Base-by-base conservation (phyloP, 108 stramenopile species). In the Ochromonas danica region DNA sequence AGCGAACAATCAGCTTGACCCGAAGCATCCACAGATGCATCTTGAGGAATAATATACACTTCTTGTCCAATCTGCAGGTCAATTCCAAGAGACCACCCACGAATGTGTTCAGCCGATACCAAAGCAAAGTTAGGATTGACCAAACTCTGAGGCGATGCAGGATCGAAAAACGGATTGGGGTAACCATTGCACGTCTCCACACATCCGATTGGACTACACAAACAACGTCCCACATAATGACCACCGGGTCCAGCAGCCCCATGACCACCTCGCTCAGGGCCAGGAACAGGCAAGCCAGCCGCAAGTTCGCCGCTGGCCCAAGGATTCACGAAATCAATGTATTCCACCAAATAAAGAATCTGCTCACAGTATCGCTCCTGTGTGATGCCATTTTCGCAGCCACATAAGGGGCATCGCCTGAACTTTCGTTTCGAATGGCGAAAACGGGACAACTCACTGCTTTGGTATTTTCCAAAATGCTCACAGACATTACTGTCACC, bases 361-460 rank as follows among this genome's bases (percentile, higher is more conserved):
- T 36, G 17, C 6, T 22, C 17, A 67, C 63, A 67, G 10, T 67
- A 36, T 10, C 10, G 3, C 63, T 36, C 30, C 3, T 36, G 27
- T 36, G 63, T 67, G 17, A 33, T 31, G 14, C 3, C 6, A 33
- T 67, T 67, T 25, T 36, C 33, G 25, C 25, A 67, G 3, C 63
- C 63, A 67, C 63, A 67, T 36, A 67, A 35, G 3, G 63, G 63
- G 25, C 63, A 67, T 10, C 3, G 3, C 17, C 63, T 3, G 25
- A 35, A 67, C 35, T 67, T 67, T 36, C 31, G 17, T 33, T 67
- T 67, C 63, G 63, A 67, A 67, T 67, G 63, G 17, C 63, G 17
- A 67, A 67, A 67, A 31, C 63, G 17, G 6, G 63, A 67, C 17
- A 67, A 33, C 31, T 67, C 63, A 28, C 33, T 36, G 35, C 63